A percentile compares a stretch with the other conserved stretches of the same genome.
phyloP scores from a whole-genome alignment of 805 yeast species.

The Saccharomycopsis synnaedendra region DNA sequence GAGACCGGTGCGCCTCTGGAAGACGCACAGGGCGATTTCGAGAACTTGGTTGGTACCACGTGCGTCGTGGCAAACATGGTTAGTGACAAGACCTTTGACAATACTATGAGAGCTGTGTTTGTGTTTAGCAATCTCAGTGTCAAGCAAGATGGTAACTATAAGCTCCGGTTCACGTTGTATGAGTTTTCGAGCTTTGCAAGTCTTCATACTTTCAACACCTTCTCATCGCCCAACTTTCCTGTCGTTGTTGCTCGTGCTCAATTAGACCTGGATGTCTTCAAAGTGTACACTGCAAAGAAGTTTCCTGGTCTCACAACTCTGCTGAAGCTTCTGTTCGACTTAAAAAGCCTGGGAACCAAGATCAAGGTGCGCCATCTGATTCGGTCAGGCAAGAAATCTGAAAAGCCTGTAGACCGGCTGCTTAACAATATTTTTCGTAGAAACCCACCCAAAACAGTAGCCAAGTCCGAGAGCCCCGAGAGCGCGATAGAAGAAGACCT shows the following conservation, averaged over 20 bases:
- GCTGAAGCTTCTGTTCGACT: conserved; percentile 19
- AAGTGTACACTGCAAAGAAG: conserved; percentile 30
- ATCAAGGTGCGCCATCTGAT: conserved; percentile 22
- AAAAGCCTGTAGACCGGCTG: not conserved
- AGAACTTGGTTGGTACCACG: conserved; percentile 15
- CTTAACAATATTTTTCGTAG: not conserved
- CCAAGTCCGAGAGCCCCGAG: too few relatives aligned
- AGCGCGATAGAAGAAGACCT: too few relatives aligned
- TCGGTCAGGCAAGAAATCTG: conserved; percentile 30
- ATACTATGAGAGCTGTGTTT: conserved; percentile 14
- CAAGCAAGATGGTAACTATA: conserved; percentile 16
- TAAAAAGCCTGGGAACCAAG: conserved; percentile 15
- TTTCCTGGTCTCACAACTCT: conserved; percentile 36
- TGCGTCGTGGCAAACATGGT: conserved; percentile 17
- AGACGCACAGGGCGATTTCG: conserved; percentile 3
- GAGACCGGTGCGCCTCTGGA: not conserved
- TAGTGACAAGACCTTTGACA: conserved; percentile 6
- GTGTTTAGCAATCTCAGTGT: conserved; percentile 16
- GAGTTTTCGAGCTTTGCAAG: conserved; percentile 10
- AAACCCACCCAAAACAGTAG: not conserved
- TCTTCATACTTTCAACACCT: conserved; percentile 1
- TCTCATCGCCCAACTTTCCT: not conserved
- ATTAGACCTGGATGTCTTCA: conserved; percentile 24
- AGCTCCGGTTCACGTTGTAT: conserved; percentile 12
- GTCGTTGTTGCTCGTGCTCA: conserved; percentile 18